Conservation (phyloP, 192 early-diverging fungal genomes). For the Backusella macrospora region DNA sequence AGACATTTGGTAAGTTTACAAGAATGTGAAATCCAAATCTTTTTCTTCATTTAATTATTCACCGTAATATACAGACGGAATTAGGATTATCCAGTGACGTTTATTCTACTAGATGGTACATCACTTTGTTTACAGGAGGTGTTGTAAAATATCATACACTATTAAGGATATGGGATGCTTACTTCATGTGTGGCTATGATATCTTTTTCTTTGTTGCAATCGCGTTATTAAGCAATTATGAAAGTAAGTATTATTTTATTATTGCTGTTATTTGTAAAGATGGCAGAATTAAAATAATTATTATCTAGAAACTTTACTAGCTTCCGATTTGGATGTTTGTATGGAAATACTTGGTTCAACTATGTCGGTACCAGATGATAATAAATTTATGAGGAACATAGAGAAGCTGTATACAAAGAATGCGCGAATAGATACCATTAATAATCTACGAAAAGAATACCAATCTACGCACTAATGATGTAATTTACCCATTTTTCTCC, state of each 20-base stretch:
- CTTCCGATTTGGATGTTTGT: slow-evolving; percentile 49
- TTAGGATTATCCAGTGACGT: slow-evolving; percentile 50
- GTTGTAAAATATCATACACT: slow-evolving; percentile 55
- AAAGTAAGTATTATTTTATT: slow-evolving; percentile 41
- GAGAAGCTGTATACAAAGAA: slow-evolving; percentile 39
- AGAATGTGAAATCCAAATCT: background rate
- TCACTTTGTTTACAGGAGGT: slow-evolving; percentile 58
- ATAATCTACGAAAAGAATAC: background rate
- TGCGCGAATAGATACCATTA: background rate
- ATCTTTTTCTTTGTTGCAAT: slow-evolving; percentile 55
- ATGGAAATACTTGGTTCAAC: slow-evolving; percentile 52
- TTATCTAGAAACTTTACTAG: slow-evolving; percentile 40
- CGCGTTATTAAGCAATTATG: slow-evolving; percentile 46
- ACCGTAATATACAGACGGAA: slow-evolving; percentile 35
- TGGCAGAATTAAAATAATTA: background rate
- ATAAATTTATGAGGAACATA: slow-evolving; percentile 44
- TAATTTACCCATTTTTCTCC: background rate
- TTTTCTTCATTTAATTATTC: background rate
- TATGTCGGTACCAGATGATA: slow-evolving; percentile 53
- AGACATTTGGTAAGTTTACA: slow-evolving; percentile 46
- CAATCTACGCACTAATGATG: slow-evolving; percentile 15
- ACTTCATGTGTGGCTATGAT: slow-evolving; percentile 56
- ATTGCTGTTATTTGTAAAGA: slow-evolving; percentile 5
- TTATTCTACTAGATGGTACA: slow-evolving; percentile 64
- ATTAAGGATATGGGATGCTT: slow-evolving; percentile 58